Evolutionary conservation across 73 alveolate species (phyloP), one percentile per base, ranked within the genome.

Genomic region (Tetrahymena borealis): DNA sequence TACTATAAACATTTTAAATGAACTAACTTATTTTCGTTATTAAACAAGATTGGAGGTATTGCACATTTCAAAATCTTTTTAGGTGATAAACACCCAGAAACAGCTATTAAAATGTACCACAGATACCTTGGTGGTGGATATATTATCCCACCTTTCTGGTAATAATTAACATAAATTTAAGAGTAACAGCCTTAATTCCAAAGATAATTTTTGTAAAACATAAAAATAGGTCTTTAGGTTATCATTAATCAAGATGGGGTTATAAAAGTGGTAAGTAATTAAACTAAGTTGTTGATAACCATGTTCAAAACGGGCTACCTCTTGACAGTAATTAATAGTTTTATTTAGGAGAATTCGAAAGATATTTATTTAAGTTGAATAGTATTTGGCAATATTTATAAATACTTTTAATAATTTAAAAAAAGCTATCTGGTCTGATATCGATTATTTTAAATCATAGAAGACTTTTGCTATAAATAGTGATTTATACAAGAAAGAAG

Each of bases 211-310:
- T 39, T 39, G 93, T 93, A 36, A 94, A 93, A 39, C 96, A 95
- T 79, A 97, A 96, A 15, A 93, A 93, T 96, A 94, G 98, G 98
- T 78, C 93, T 38, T 95, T 96, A 90, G 98, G 97, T 0, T 90
- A 79, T 41, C 98, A 96, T 92, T 97, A 96, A 91, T 90, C 96
- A 24, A 93, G 98, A 91, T 95, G 95, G 96, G 96, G 96, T 32
- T 94, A 90, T 78, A 93, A 96, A 15, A 78, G 91, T 38, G 77
- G 94, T 90, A 24, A 77, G 13, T 78, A 96, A 43, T 96, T 96
- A 90, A 94, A 96, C 60, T 36, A 78, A 8, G 90, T 91, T 20
- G 94, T 93, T 94, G 31, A 77, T 11, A 85, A 93, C 40, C 95
- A 94, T 78, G 91, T 32, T 11, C 79, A 93, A 13, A 13, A 91